phyloP scores from a whole-genome alignment of 768 basidiomycete species.

The Lentinula guzmanii region DNA sequence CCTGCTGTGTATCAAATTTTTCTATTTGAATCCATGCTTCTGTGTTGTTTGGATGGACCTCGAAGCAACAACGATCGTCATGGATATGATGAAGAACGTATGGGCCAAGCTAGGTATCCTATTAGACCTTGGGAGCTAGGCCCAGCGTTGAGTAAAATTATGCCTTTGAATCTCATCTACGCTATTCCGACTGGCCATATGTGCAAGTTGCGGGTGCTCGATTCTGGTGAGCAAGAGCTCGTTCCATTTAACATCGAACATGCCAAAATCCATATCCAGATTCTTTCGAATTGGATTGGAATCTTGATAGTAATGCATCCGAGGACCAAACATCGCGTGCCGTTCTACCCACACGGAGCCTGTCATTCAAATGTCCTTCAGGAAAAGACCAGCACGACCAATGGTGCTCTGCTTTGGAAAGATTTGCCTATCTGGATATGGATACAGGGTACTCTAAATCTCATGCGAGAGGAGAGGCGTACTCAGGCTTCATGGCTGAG shows the following conservation, averaged over 20 bases:
- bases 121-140: slow-evolving; percentile 33
- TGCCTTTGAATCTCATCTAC: slow-evolving; percentile 22
- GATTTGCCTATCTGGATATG: slow-evolving; percentile 1
- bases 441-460: not conserved
- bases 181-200: slow-evolving; percentile 24
- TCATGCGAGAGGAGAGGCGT: slow-evolving; percentile 12
- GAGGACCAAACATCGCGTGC: not conserved
- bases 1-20: slow-evolving; percentile 21
- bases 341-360: not conserved
- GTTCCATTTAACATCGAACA: not conserved
- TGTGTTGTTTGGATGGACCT: slow-evolving; percentile 24
- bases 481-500: not conserved
- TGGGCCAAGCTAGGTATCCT: slow-evolving; percentile 19
- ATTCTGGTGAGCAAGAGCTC: slow-evolving; percentile 18
- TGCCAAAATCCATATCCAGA: slow-evolving; percentile 11
- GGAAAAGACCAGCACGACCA: slow-evolving; percentile 16
- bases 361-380: slow-evolving; percentile 9
- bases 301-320: slow-evolving; percentile 6
- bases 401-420: slow-evolving; percentile 10
- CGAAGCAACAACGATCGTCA: not conserved
- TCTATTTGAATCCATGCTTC: slow-evolving; percentile 27
- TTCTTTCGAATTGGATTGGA: slow-evolving; percentile 27
- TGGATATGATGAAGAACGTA: slow-evolving; percentile 7
- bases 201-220: slow-evolving; percentile 20
- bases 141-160: slow-evolving; percentile 22